Evolutionary conservation across 345 rosid genomes (phyloP), one percentile per base, ranked within the genome.

Genomic region (Angophora floribunda): DNA sequence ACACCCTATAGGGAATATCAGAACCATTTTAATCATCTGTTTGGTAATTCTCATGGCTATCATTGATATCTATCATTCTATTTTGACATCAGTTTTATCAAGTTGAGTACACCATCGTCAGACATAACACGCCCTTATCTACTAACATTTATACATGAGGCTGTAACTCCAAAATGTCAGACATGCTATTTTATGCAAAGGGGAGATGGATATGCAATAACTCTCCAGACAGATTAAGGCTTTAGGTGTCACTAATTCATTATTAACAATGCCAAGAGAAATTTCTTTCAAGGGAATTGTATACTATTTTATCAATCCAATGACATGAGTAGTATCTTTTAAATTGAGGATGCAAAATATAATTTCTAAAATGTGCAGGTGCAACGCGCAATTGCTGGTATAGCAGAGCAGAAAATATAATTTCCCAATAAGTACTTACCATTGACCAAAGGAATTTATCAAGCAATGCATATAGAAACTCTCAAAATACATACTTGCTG

Each of bases 401-500:
- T 36, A 41, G 49, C 49, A 75, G 84, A 75, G 80, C 80, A 70
- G 82, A 75, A 36, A 75, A 41, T 41, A 75, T 75, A 75, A 10
- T 75, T 75, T 75, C 26, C 49, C 49, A 19, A 75, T 53, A 86
- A 52, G 75, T 79, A 50, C 15, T 41, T 51, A 85, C 70, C 84
- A 52, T 51, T 65, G 61, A 8, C 19, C 50, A 85, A 89, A 30
- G 87, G 52, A 17, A 24, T 79, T 86, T 51, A 52, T 26, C 28
- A 85, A 50, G 52, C 24, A 51, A 70, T 12, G 36, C 53, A 85
- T 30, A 16, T 30, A 47, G 65, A 44, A 55, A 85, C 85, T 13
- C 32, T 45, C 86, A 86, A 87, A 55, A 51, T 53, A 90, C 94
- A 87, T 92, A 97, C 99, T 90, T 96, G 99, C 87, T 94, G 98